Conservation (phyloP, 1,139 yeast species). For the Nadsonia starkeyi-henricii region DNA sequence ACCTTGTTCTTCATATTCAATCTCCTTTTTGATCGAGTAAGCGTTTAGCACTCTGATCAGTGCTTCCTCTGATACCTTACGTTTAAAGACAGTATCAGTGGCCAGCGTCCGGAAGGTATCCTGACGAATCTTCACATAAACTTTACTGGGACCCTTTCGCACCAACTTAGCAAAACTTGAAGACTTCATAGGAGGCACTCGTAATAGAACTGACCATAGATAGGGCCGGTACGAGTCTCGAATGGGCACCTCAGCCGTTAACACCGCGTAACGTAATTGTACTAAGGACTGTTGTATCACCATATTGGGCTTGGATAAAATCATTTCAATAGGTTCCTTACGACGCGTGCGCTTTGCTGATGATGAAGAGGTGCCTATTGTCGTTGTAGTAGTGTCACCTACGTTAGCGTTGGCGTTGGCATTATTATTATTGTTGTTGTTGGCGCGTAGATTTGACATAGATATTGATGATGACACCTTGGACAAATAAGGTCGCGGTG, state of each 20-base stretch:
- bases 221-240: slow-evolving; percentile 56
- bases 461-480: too few species aligned
- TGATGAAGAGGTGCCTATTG: background rate
- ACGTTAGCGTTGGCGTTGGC: slow-evolving; percentile 1
- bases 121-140: slow-evolving; percentile 61
- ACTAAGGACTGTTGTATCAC: slow-evolving; percentile 58
- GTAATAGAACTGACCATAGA: slow-evolving; percentile 69
- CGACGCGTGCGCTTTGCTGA: slow-evolving; percentile 10
- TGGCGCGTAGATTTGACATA: background rate
- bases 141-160: slow-evolving; percentile 39
- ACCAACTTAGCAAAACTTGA: slow-evolving; percentile 43
- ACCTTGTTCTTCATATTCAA: background rate
- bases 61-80: slow-evolving; percentile 53
- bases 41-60: slow-evolving; percentile 58
- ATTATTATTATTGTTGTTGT: slow-evolving; percentile 3
- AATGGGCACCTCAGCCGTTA: slow-evolving; percentile 38
- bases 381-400: too few species aligned
- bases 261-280: slow-evolving; percentile 63
- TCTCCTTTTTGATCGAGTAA: slow-evolving; percentile 32
- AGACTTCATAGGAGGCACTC: slow-evolving; percentile 46
- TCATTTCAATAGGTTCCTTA: slow-evolving; percentile 54
- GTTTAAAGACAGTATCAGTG: slow-evolving; percentile 54
- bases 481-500: too few species aligned
- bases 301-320: slow-evolving; percentile 46
- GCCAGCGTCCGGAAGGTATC: slow-evolving; percentile 81